phyloP scores from a whole-genome alignment of 352 stramenopile species.

The Globisporangium orthogonon region DNA sequence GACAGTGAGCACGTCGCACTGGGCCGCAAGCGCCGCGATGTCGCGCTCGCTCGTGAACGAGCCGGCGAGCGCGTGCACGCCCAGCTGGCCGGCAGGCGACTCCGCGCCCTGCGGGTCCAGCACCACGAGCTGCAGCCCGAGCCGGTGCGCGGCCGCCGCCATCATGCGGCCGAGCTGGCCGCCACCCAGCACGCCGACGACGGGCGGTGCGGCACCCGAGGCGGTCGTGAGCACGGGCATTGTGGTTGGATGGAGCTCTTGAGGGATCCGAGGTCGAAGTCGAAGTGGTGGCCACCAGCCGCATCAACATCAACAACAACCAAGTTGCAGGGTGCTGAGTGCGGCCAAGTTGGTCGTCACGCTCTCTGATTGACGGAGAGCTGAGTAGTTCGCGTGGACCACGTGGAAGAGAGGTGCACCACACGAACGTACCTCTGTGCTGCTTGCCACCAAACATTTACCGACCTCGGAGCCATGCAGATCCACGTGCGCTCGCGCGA shows the following conservation, averaged over 20 bases:
- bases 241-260: background rate
- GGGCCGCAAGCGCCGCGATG: conserved; percentile 60
- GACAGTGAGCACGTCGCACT: conserved; percentile 94
- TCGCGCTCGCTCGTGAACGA: conserved; percentile 66
- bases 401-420: too few relatives aligned
- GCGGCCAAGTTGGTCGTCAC: background rate
- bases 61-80: conserved; percentile 62
- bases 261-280: background rate
- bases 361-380: background rate
- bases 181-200: conserved; percentile 92
- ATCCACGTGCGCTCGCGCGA: conserved; percentile 12
- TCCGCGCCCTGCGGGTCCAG: conserved; percentile 87
- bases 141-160: conserved; percentile 92
- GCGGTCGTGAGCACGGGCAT: conserved; percentile 53
- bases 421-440: background rate
- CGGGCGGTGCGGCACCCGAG: conserved; percentile 34
- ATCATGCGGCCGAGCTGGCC: conserved; percentile 99
- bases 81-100: conserved; percentile 70
- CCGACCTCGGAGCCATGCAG: conserved; percentile 8
- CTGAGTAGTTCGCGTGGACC: too few relatives aligned
- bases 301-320: background rate
- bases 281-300: conserved; percentile 4
- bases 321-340: background rate
- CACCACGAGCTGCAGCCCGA: conserved; percentile 91
- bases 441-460: background rate